phyloP scores from a whole-genome alignment of 2,329 filamentous ascomycete species.

The Cercospora sesami region DNA sequence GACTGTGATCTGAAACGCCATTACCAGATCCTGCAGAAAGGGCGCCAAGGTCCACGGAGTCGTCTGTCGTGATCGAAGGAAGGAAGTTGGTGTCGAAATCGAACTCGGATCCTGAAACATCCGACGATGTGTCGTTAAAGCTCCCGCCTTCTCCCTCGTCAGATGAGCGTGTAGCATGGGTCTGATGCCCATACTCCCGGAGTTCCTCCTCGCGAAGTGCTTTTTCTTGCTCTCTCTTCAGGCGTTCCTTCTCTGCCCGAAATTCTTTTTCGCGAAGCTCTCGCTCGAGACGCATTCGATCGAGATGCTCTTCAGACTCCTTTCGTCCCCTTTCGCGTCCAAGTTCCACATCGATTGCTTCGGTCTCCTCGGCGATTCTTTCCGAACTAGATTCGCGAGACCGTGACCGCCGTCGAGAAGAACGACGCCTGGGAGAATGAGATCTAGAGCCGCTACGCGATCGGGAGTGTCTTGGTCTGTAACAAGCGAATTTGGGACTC shows the following conservation, averaged over 20 bases:
- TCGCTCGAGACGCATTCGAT: not conserved
- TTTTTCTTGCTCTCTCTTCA: not conserved
- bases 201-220: not conserved
- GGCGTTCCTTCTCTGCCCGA: not conserved
- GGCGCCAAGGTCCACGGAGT: not conserved
- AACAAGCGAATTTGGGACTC: not conserved
- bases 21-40: not conserved
- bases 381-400: not conserved
- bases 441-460: not conserved
- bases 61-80: not conserved
- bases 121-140: not conserved
- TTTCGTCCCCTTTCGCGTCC: not conserved
- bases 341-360: not conserved
- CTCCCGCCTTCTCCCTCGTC: not conserved
- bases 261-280: not conserved
- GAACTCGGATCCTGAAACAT: not conserved
- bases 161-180: not conserved
- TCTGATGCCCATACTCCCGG: not conserved
- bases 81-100: slow-evolving; percentile 9
- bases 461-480: not conserved
- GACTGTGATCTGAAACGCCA: not conserved
- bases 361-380: not conserved
- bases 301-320: not conserved
- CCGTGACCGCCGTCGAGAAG: not conserved
- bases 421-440: not conserved